Evolutionary conservation across 1,284 basidiomycete species (phyloP).

Genomic region (Vanrija pseudolonga): DNA sequence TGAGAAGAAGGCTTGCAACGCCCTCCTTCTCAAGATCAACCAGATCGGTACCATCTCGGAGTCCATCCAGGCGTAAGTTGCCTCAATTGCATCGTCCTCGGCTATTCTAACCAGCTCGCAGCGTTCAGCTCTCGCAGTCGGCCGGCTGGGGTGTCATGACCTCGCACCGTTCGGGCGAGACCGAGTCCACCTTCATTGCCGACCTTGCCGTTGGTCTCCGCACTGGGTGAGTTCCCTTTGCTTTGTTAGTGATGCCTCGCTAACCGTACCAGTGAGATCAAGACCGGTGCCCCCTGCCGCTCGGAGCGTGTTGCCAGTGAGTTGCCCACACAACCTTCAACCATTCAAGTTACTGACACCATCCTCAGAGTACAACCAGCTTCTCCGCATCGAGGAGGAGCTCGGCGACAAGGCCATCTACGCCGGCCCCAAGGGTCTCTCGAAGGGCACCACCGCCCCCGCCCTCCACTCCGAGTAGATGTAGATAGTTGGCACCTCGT

Average conservation of each 20-base stretch:
- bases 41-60: conserved; percentile 99
- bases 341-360: neutral
- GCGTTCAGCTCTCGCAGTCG: conserved; percentile 92
- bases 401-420: conserved; percentile 61
- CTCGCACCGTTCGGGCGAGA: conserved; percentile 97
- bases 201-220: conserved; percentile 94
- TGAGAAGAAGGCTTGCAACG: conserved; percentile 99
- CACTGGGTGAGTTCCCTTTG: conserved; percentile 38
- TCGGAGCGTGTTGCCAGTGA: conserved; percentile 86
- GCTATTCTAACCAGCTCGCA: conserved; percentile 37
- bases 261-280: conserved; percentile 73
- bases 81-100: no score
- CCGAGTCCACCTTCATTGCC: conserved; percentile 93
- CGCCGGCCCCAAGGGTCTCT: conserved; percentile 75
- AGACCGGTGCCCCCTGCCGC: conserved; percentile 94
- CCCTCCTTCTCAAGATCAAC: conserved; percentile 97
- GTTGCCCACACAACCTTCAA: neutral
- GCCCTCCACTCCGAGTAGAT: conserved; percentile 54
- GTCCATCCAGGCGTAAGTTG: conserved; percentile 60
- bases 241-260: neutral
- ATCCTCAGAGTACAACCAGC: conserved; percentile 61
- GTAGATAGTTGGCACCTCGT: neutral
- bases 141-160: conserved; percentile 99
- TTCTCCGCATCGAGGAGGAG: conserved; percentile 90
- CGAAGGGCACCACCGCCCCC: conserved; percentile 68